Conservation (phyloP, 2,329 filamentous ascomycete genomes). For the Pseudocercospora eumusae region DNA sequence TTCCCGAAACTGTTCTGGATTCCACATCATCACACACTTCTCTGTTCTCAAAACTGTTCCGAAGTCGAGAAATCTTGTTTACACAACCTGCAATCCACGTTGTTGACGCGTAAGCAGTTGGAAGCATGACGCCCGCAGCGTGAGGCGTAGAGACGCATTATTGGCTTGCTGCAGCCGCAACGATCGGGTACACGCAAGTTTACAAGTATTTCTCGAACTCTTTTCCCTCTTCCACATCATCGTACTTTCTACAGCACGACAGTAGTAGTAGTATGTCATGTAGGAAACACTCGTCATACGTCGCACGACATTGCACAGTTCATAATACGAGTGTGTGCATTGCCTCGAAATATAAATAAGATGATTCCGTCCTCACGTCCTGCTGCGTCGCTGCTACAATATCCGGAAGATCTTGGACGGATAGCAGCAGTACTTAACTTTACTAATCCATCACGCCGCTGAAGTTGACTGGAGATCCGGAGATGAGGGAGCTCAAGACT, state of each 20-base stretch:
- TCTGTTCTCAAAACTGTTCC: no score
- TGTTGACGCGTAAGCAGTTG: slow-evolving; percentile 10
- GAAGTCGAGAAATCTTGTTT: not conserved
- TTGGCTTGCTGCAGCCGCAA: slow-evolving; percentile 1
- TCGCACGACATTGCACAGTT: not conserved
- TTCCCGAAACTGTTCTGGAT: no score
- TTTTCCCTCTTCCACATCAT: not conserved
- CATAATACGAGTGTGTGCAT: slow-evolving; percentile 1
- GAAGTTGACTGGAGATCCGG: no score
- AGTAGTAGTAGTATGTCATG: no score
- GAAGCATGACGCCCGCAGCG: slow-evolving; percentile 6
- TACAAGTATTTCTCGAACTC: not conserved
- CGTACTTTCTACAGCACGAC: not conserved
- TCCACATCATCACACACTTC: not conserved
- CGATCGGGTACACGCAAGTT: not conserved
- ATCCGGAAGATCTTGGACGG: no score
- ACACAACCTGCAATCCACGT: not conserved
- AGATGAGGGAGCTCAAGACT: no score
- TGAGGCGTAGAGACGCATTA: no score
- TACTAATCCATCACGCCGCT: no score
- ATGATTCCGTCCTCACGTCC: not conserved
- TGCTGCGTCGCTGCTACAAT: not conserved
- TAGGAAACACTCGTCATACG: not conserved
- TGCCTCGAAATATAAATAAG: slow-evolving; percentile 3
- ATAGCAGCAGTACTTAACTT: no score